Base-by-base conservation (phyloP, 371 early-diverging fungal genomes). In the Catenaria anguillulae region DNA sequence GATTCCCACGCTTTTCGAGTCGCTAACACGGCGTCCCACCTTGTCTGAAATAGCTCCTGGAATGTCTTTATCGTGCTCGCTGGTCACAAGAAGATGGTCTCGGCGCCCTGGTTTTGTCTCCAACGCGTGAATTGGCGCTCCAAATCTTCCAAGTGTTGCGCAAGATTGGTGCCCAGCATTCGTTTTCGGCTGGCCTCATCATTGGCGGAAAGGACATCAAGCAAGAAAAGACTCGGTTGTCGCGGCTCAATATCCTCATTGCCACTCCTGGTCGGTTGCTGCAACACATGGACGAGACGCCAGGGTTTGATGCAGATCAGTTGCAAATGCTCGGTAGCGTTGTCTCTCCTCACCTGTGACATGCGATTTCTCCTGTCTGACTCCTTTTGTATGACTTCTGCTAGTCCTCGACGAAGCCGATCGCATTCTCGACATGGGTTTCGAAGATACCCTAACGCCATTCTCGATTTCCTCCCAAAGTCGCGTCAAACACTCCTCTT, bases 321-420 rank as follows among this genome's bases (percentile, higher is more conserved):
- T 64, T 97, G 62, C 85, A 92, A 71, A 65, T 90, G 31, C 73
- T 97, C 60, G 83, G 81, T 81, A 72, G 23, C 70, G 65, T 56
- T 42, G 23, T 40, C 40, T n/a, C n/a, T n/a, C n/a, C n/a, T n/a
- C n/a, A n/a, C n/a, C n/a, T n/a, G n/a, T n/a, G n/a, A n/a, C n/a
- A n/a, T n/a, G n/a, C n/a, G n/a, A n/a, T n/a, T n/a, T n/a, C n/a
- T n/a, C n/a, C n/a, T n/a, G n/a, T n/a, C n/a, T n/a, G n/a, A 13
- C 12, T 37, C 10, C 34, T 42, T 29, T 10, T n/a, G 63, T n/a
- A 23, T 60, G 6, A 26, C 4, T 12, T 52, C 5, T 10, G 17
- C 5, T 61, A 76, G 89, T 99, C 0, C 73, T 98, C 66, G 99
- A 99, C 74, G 99, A 99, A 75, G 99, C 98, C 0, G 99, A 99